Evolutionary conservation across 805 yeast genomes (phyloP), one percentile per base, ranked within the genome.

Genomic region (Yarrowia divulgata): DNA sequence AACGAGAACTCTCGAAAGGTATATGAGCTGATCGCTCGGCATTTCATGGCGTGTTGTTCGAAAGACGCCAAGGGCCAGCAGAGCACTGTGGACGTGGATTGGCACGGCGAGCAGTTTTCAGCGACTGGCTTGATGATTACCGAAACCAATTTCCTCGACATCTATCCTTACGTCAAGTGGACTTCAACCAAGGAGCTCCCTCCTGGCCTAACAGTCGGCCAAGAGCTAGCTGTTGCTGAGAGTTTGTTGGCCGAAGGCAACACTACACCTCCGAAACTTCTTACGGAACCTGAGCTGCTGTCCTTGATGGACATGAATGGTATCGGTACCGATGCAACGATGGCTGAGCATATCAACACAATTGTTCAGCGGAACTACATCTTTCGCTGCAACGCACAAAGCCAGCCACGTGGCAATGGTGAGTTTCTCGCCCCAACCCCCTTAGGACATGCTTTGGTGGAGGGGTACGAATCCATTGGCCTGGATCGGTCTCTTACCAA

Each of bases 271-370:
- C 99, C 99, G 0, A 78, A 80, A 37, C 89, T 87, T 67, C 84
- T 95, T 83, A 94, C 98, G 0, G 99, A 95, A 77, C 84, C 97
- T 0, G 99, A 94, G 75, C 82, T 95, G 29, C 92, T 95, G 79
- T 89, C 91, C 10, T 80, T 95, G 58, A 95, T 95, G 99, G 98
- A 96, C 80, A 90, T 88, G 12, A 95, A 95, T 77, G 98, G 98
- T 0, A 95, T 95, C 55, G 99, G 99, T 2, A 95, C 99, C 0
- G 99, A 95, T 81, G 99, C 99, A 0, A 95, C 99, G 0, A 96
- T 95, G 78, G 99, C 98, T 0, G 99, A 95, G 52, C 99, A 95
- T 78, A 95, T 95, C 46, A 93, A 90, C 70, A 93, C 90, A 75
- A 87, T 95, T 52, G 79, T 85, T 37, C 77, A 78, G 12, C 79